Percentiles rank a stretch among this genome's conserved stretches.
These are phyloP conservation scores for Termitomyces heimii DNA, from an alignment of 768 basidiomycete species.

Conservation along the genomic window DNA sequence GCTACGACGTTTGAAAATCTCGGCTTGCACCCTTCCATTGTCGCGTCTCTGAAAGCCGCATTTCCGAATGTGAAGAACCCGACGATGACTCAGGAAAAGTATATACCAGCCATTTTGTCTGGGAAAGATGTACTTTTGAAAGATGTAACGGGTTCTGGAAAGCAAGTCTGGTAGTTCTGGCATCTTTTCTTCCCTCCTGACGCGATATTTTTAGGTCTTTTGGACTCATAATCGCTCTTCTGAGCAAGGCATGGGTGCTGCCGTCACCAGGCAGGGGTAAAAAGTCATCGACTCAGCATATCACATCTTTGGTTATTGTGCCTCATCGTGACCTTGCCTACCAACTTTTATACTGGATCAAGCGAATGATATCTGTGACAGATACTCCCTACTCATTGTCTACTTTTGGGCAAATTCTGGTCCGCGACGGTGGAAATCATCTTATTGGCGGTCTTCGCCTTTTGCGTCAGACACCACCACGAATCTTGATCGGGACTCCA, in stretches of 20 bases:
- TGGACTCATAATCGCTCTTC: constrained; percentile 57
- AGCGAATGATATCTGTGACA: constrained; percentile 36
- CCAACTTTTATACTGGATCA: constrained; percentile 63
- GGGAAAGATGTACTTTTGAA: constrained; percentile 60
- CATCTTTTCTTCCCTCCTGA: neutral
- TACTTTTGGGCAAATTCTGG: constrained; percentile 53
- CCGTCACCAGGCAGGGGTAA: constrained; percentile 17
- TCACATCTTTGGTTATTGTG: constrained; percentile 58
- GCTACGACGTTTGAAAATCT: constrained; percentile 40
- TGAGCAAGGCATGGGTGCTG: constrained; percentile 46
- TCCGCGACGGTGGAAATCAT: constrained; percentile 42
- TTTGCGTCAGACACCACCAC: constrained; percentile 44
- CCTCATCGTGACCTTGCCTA: constrained; percentile 70
- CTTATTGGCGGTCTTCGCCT: constrained; percentile 31
- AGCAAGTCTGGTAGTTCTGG: constrained; percentile 39
- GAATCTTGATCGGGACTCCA: constrained; percentile 69
- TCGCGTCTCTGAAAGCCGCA: constrained; percentile 43
- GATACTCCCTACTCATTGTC: constrained; percentile 27
- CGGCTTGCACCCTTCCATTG: constrained; percentile 45
- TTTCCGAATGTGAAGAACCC: constrained; percentile 58
- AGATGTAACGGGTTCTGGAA: constrained; percentile 74
- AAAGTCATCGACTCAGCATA: constrained; percentile 20
- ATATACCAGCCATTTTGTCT: constrained; percentile 55
- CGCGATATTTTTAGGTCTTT: constrained; percentile 49
- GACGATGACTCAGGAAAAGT: constrained; percentile 50